Evolutionary conservation across 805 yeast genomes (phyloP).

Genomic region (Candida adriatica): DNA sequence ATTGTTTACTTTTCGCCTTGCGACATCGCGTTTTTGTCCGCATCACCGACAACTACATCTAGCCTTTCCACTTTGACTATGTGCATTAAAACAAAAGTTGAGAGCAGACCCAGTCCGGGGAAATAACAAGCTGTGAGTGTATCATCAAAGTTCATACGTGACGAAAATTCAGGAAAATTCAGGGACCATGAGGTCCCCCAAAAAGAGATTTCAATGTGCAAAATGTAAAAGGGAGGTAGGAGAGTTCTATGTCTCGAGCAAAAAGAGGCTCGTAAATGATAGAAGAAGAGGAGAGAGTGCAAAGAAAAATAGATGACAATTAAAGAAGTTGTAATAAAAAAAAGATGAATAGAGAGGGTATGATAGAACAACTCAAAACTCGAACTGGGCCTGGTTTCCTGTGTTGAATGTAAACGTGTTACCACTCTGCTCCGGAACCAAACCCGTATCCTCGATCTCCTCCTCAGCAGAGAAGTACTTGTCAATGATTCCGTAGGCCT

Average conservation of each 20-base stretch:
- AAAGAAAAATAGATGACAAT: slow-evolving; percentile 1
- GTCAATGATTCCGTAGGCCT: slow-evolving; percentile 85
- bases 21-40: too few species aligned
- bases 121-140: too few species aligned
- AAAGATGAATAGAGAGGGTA: slow-evolving; percentile 1
- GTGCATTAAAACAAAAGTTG: too few species aligned
- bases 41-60: too few species aligned
- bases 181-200: too few species aligned
- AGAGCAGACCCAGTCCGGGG: too few species aligned
- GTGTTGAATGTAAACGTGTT: slow-evolving; percentile 87
- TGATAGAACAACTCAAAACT: slow-evolving; percentile 12
- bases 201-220: too few species aligned
- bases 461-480: slow-evolving; percentile 87
- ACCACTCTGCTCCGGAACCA: slow-evolving; percentile 72
- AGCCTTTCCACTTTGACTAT: too few species aligned
- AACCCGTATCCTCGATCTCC: slow-evolving; percentile 61
- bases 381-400: slow-evolving; percentile 36
- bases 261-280: not conserved
- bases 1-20: too few species aligned
- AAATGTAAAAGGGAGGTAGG: not conserved
- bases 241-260: not conserved
- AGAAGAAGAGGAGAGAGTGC: not conserved
- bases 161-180: too few species aligned
- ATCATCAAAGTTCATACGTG: too few species aligned
- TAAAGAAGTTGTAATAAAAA: slow-evolving; percentile 1